These are phyloP conservation scores for Gossypium schwendimanii DNA, from an alignment of 441 rosid species.

Conservation along the genomic window DNA sequence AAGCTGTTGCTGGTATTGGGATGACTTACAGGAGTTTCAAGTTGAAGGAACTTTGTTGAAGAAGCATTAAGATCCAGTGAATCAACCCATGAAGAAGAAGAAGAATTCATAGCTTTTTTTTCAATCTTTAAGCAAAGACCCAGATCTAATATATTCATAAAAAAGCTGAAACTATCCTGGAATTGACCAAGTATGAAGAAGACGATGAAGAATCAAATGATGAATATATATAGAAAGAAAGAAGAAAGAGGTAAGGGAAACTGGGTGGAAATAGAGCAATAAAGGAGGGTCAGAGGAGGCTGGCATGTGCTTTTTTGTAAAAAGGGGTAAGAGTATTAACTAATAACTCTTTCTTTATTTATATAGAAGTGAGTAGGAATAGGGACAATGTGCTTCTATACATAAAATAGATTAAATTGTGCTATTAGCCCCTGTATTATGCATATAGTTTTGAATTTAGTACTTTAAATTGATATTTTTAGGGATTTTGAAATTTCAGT, in stretches of 20 bases:
- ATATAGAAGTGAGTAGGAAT: background rate
- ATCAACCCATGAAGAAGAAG: constrained; percentile 38
- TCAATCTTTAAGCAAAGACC: background rate
- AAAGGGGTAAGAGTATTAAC: too few species aligned
- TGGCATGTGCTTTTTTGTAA: background rate
- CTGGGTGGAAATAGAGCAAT: constrained; percentile 27
- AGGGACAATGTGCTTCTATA: background rate
- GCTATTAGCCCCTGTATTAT: background rate
- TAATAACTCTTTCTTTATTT: background rate
- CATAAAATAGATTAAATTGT: background rate
- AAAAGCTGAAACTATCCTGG: constrained; percentile 14
- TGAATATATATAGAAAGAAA: constrained; percentile 16
- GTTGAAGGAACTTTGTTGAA: constrained; percentile 36
- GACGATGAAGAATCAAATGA: background rate
- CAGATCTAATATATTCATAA: constrained; percentile 14
- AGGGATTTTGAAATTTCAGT: too few species aligned
- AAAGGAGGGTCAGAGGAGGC: background rate
- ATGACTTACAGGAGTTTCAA: constrained; percentile 27
- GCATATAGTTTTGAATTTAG: background rate
- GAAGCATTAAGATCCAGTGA: constrained; percentile 62
- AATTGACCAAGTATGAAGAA: constrained; percentile 11
- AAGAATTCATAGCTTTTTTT: constrained; percentile 33
- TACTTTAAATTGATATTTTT: background rate
- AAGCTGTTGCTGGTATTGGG: constrained; percentile 13
- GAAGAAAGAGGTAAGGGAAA: constrained; percentile 21